Conservation (phyloP, 371 early-diverging fungal species). For the Cokeromyces recurvatus region DNA sequence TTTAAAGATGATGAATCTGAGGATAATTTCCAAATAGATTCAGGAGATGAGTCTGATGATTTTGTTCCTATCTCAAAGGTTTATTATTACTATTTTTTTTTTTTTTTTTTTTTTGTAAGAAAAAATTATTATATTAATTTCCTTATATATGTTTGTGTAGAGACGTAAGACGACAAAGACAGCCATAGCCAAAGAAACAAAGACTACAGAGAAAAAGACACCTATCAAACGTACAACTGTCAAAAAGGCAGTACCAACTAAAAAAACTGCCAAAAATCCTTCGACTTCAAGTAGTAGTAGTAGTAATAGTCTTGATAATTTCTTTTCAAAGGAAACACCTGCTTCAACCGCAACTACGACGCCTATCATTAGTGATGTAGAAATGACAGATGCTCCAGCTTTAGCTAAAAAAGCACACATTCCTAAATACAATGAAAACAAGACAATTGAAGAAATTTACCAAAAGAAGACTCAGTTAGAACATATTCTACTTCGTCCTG, state of each 20-base stretch:
- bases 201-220: not conserved
- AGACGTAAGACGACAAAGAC: conserved; percentile 8
- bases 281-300: not conserved
- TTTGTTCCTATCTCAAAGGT: conserved; percentile 7
- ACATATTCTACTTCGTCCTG: conserved; percentile 98
- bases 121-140: no score
- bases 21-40: conserved; percentile 1
- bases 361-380: not conserved
- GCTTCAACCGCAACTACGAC: not conserved
- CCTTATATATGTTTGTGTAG: no score
- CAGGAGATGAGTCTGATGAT: conserved; percentile 12
- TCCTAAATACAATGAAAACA: conserved; percentile 20
- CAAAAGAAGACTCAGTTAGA: conserved; percentile 99
- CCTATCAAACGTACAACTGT: conserved; percentile 3
- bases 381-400: conserved; percentile 6
- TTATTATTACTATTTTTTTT: no score
- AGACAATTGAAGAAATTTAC: conserved; percentile 92
- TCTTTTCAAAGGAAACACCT: conserved; percentile 1
- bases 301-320: not conserved
- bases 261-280: not conserved
- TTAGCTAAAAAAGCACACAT: no score
- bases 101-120: no score
- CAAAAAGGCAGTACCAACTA: not conserved
- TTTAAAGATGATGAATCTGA: conserved; percentile 8
- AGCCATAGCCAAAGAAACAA: not conserved